Evolutionary conservation across 148 eudicot genomes (phyloP).

Genomic region (Cornus controversa): DNA sequence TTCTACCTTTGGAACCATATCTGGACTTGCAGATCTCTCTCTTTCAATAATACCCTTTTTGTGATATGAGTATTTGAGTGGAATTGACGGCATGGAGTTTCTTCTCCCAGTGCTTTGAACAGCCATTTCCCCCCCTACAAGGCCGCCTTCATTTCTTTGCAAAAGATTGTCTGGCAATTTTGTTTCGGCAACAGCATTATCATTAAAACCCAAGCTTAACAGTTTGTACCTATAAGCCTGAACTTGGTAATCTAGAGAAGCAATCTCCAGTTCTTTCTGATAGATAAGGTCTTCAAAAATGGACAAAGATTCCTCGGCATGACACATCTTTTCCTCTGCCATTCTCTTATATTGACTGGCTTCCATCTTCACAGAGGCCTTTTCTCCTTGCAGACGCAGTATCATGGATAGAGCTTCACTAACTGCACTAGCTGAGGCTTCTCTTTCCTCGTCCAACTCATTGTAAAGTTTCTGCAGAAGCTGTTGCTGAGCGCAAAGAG

Average conservation of each 20-base stretch:
- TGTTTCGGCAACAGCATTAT: slow-evolving; percentile 40
- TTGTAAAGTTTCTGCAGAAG: slow-evolving; percentile 79
- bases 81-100: slow-evolving; percentile 48
- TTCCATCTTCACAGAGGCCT: slow-evolving; percentile 85
- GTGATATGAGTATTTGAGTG: slow-evolving; percentile 18
- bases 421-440: slow-evolving; percentile 76
- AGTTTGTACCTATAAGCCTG: slow-evolving; percentile 75
- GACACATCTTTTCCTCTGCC: slow-evolving; percentile 82
- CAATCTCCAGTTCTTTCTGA: slow-evolving; percentile 90
- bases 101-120: slow-evolving; percentile 32
- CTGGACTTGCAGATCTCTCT: slow-evolving; percentile 36
- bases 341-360: slow-evolving; percentile 87
- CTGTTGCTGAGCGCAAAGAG: slow-evolving; percentile 71
- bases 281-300: slow-evolving; percentile 69
- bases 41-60: slow-evolving; percentile 43
- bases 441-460: slow-evolving; percentile 87
- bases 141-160: slow-evolving; percentile 41
- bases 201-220: slow-evolving; percentile 63
- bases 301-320: slow-evolving; percentile 74
- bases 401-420: slow-evolving; percentile 92
- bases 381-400: slow-evolving; percentile 82
- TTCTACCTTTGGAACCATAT: slow-evolving; percentile 27
- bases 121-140: slow-evolving; percentile 32
- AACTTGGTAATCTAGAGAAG: slow-evolving; percentile 75
- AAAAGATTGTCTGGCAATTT: slow-evolving; percentile 61